Evolutionary conservation across 106 monocot genomes (phyloP).

Genomic region (Platanthera guangdongensis): DNA sequence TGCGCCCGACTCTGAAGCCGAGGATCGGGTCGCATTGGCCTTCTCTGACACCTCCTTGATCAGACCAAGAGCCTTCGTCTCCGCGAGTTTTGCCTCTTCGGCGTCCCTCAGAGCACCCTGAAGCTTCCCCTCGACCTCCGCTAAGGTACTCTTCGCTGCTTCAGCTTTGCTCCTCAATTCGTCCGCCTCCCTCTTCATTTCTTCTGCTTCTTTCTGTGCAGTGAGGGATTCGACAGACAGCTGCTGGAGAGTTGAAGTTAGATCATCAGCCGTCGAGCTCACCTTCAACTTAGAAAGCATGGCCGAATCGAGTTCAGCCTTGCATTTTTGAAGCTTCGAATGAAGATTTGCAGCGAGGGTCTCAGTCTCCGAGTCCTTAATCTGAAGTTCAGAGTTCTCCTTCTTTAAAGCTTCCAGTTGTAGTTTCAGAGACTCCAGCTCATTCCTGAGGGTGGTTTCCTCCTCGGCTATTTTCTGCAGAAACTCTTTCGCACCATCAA

Average conservation of each 20-base stretch:
- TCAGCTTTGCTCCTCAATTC: slow-evolving; percentile 51
- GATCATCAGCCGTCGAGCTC: slow-evolving; percentile 29
- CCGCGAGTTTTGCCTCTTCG: slow-evolving; percentile 61
- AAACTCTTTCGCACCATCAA: slow-evolving; percentile 58
- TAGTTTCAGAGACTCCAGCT: slow-evolving; percentile 43
- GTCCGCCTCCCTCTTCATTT: slow-evolving; percentile 46
- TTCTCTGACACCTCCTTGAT: slow-evolving; percentile 52
- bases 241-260: slow-evolving; percentile 52
- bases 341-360: slow-evolving; percentile 36
- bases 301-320: slow-evolving; percentile 50
- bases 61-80: slow-evolving; percentile 45
- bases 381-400: slow-evolving; percentile 55
- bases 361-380: slow-evolving; percentile 67
- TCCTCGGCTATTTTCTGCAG: slow-evolving; percentile 56
- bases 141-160: slow-evolving; percentile 22
- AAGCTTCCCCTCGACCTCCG: slow-evolving; percentile 55
- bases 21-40: slow-evolving; percentile 31
- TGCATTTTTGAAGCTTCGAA: slow-evolving; percentile 57
- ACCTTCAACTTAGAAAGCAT: slow-evolving; percentile 38
- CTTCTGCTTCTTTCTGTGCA: slow-evolving; percentile 50
- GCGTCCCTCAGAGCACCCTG: slow-evolving; percentile 47
- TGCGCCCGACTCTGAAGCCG: slow-evolving; percentile 57
- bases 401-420: slow-evolving; percentile 53
- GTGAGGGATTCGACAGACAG: slow-evolving; percentile 44
- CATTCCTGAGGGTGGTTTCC: slow-evolving; percentile 37